Evolutionary conservation across 2,329 filamentous ascomycete genomes (phyloP), one percentile per base, ranked within the genome.

Genomic region (Colletotrichum sp.): DNA sequence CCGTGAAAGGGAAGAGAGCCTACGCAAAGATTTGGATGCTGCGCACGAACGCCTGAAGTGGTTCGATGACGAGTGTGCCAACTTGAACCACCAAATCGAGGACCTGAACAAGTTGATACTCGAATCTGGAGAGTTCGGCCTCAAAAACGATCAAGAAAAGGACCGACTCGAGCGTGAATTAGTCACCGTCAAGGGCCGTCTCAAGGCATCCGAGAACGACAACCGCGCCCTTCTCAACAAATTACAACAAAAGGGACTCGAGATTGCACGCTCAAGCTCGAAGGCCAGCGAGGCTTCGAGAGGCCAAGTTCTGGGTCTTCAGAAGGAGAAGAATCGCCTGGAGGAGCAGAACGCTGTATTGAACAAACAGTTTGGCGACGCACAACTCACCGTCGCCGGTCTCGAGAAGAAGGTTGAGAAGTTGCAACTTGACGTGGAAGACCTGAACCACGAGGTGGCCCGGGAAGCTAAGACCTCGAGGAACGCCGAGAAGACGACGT

Each of bases 321-420:
- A 96, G 78, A 91, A 93, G 19, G 96, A 98, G 81, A 98, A 98
- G 86, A 84, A 90, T 2, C 95, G 94, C 80, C 85, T 94, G 0
- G 96, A 98, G 75, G 96, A 98, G 79, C 93, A 96, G 68, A 96
- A 94, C 81, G 91, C 91, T 82, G 94, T 93, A 79, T 89, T 98
- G 19, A 92, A 94, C 82, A 94, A 95, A 80, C 95, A 98, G 82
- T 89, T 98, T 15, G 95, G 94, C 72, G 96, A 98, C 79, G 90
- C 94, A 8, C 96, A 98, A 80, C 85, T 98, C 28, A 92, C 92
- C 7, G 92, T 98, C 78, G 94, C 94, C 0, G 94, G 95, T 2
- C 86, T 98, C 9, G 96, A 98, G 83, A 98, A 98, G 88, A 95
- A 97, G 83, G 94, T 97, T 68, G 96, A 98, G 85, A 98, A 98